These are phyloP conservation scores for Gelatoporia subvermispora DNA, from an alignment of 768 basidiomycete genomes.

Conservation along the genomic window DNA sequence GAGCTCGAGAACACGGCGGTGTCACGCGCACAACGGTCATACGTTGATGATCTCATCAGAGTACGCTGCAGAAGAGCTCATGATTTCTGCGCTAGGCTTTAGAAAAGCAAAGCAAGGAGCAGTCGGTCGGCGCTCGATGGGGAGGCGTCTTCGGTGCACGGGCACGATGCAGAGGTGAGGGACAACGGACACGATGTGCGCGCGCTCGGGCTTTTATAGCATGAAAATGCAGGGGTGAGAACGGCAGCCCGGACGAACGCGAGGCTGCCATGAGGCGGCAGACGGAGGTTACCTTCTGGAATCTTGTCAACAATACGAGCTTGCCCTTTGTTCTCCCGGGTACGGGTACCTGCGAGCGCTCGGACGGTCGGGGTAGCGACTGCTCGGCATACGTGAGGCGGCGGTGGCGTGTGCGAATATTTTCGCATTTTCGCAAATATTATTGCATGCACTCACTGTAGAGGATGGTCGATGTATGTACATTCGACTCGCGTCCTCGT, in stretches of 20 bases:
- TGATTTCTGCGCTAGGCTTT: conserved; percentile 5
- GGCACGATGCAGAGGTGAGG: conserved; percentile 14
- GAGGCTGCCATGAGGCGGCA: conserved; percentile 40
- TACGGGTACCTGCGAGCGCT: neutral
- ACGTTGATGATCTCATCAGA: conserved; percentile 32
- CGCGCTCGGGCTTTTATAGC: conserved; percentile 43
- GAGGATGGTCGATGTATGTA: no score
- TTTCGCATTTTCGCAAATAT: no score
- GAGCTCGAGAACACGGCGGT: neutral
- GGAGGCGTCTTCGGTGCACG: neutral
- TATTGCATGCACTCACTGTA: no score
- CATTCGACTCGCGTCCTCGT: no score
- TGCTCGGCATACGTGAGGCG: neutral
- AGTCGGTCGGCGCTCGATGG: no score
- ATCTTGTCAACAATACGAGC: neutral
- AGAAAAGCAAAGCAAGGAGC: conserved; percentile 9
- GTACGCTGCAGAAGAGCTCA: conserved; percentile 15
- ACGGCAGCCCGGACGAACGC: conserved; percentile 37
- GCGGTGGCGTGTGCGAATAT: neutral
- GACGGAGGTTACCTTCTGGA: neutral
- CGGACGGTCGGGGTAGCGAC: neutral
- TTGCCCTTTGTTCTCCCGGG: neutral
- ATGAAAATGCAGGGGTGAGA: conserved; percentile 35
- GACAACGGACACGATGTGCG: conserved; percentile 21
- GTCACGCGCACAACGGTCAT: neutral